phyloP scores from a whole-genome alignment of 805 yeast genomes.

The Scheffersomyces amazonensis region DNA sequence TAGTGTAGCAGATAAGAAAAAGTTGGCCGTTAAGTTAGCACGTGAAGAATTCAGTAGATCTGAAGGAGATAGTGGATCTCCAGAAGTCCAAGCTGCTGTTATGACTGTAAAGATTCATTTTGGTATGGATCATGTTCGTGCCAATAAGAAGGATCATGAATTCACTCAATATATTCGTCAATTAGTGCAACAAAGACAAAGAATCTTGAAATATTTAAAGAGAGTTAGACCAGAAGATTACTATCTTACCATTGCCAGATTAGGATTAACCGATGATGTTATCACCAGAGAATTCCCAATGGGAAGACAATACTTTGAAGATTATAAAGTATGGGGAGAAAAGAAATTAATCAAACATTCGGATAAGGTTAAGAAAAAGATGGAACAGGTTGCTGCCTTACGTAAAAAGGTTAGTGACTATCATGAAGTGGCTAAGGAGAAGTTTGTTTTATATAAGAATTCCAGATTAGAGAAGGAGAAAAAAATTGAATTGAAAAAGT shows the following conservation, averaged over 20 bases:
- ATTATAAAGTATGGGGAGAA: constrained; percentile 76
- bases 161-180: constrained; percentile 72
- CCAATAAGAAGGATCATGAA: constrained; percentile 68
- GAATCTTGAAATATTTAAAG: constrained; percentile 76
- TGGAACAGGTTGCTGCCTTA: constrained; percentile 26
- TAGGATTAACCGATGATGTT: constrained; percentile 82
- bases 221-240: constrained; percentile 77
- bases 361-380: constrained; percentile 31
- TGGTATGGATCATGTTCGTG: constrained; percentile 66
- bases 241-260: constrained; percentile 79
- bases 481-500: too few species aligned
- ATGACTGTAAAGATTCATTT: constrained; percentile 78
- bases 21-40: constrained; percentile 62
- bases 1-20: constrained; percentile 52
- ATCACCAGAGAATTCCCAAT: constrained; percentile 78
- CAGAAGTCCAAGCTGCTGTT: constrained; percentile 95
- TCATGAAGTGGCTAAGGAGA: constrained; percentile 36
- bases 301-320: constrained; percentile 76
- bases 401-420: constrained; percentile 39
- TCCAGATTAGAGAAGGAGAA: too few species aligned
- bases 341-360: constrained; percentile 53
- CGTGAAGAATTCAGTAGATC: constrained; percentile 74
- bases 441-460: constrained; percentile 16
- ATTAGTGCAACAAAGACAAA: constrained; percentile 87
- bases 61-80: constrained; percentile 91